A percentile compares a stretch with the other conserved stretches of the same genome.
Evolutionary conservation across 2,329 filamentous ascomycete species (phyloP).

Genomic region (Aspergillus eucalypticola): DNA sequence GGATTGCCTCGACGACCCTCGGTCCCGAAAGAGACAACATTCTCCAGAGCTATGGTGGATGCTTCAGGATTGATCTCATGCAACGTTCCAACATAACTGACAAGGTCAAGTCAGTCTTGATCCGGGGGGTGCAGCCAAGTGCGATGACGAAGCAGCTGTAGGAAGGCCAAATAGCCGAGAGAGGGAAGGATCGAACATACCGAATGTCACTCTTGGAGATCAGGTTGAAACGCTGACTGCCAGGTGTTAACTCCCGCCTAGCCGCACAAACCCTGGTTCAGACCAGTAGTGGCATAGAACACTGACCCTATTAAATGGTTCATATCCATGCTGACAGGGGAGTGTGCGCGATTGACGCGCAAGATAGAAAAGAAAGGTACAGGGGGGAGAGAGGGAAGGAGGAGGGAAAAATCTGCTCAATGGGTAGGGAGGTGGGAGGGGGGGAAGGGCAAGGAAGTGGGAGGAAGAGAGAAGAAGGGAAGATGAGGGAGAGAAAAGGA

Average conservation of each 20-base stretch:
- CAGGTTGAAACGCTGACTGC: conserved; percentile 87
- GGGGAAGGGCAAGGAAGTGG: conserved; percentile 26
- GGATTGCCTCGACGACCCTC: conserved; percentile 81
- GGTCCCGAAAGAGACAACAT: conserved; percentile 91
- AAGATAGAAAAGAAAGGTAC: conserved; percentile 22
- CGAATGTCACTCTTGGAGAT: conserved; percentile 98
- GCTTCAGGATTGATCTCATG: conserved; percentile 98
- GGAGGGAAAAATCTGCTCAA: conserved; percentile 29
- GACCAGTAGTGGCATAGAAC: conserved; percentile 27
- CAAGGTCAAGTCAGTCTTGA: conserved; percentile 35
- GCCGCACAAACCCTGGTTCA: conserved; percentile 36
- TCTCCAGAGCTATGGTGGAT: conserved; percentile 93
- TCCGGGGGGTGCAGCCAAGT: conserved; percentile 10
- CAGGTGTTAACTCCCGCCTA: conserved; percentile 39
- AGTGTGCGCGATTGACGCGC: conserved; percentile 37
- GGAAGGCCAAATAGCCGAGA: conserved; percentile 3
- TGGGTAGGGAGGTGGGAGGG: conserved; percentile 21
- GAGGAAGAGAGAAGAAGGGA: conserved; percentile 26
- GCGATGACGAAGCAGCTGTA: conserved; percentile 17
- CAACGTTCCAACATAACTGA: conserved; percentile 88
- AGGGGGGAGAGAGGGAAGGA: conserved; percentile 19
- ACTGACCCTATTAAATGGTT: conserved; percentile 53
- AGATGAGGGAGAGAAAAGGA: conserved; percentile 31
- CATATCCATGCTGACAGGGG: conserved; percentile 47
- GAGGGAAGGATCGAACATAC: conserved; percentile 53